A percentile compares a stretch with the other conserved stretches of the same genome.
These are phyloP conservation scores for Mycosarcoma maydis DNA, from an alignment of 1,284 basidiomycete genomes.

Conservation along the genomic window DNA sequence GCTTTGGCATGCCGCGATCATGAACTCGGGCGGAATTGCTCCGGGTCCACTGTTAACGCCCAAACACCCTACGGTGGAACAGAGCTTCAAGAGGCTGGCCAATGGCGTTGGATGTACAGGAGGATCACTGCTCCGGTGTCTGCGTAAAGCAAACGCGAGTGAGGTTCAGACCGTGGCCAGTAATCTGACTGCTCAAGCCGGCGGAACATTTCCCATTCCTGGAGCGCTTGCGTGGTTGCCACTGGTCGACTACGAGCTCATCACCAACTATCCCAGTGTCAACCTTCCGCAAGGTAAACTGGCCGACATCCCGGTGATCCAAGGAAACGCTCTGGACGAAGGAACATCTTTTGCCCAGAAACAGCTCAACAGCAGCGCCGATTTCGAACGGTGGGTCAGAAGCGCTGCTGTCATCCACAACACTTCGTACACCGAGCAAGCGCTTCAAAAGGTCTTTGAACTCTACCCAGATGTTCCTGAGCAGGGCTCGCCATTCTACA, in stretches of 20 bases:
- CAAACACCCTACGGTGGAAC: slow-evolving; percentile 25
- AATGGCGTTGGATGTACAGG: slow-evolving; percentile 23
- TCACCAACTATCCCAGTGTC: slow-evolving; percentile 34
- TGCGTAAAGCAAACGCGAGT: slow-evolving; percentile 25
- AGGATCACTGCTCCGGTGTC: slow-evolving; percentile 22
- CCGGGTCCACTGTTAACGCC: slow-evolving; percentile 31
- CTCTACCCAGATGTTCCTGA: slow-evolving; percentile 28
- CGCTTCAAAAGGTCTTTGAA: slow-evolving; percentile 20
- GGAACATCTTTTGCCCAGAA: slow-evolving; percentile 31
- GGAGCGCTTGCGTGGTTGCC: slow-evolving; percentile 34
- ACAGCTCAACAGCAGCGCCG: slow-evolving; percentile 18
- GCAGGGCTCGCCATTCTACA: slow-evolving; percentile 35
- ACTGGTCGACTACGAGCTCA: slow-evolving; percentile 41
- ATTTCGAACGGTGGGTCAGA: slow-evolving; percentile 25
- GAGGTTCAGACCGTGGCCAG: slow-evolving; percentile 15
- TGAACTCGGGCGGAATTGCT: slow-evolving; percentile 42
- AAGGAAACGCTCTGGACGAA: slow-evolving; percentile 45
- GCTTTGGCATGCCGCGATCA: slow-evolving; percentile 49
- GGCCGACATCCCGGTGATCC: slow-evolving; percentile 45
- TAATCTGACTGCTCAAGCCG: slow-evolving; percentile 7
- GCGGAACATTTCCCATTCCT: slow-evolving; percentile 18
- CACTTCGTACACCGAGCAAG: slow-evolving; percentile 33
- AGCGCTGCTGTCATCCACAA: slow-evolving; percentile 29
- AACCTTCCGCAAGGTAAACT: slow-evolving; percentile 32
- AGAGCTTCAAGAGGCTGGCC: slow-evolving; percentile 23